phyloP scores from a whole-genome alignment of 768 basidiomycete species.

The Pleurotus pulmonarius region DNA sequence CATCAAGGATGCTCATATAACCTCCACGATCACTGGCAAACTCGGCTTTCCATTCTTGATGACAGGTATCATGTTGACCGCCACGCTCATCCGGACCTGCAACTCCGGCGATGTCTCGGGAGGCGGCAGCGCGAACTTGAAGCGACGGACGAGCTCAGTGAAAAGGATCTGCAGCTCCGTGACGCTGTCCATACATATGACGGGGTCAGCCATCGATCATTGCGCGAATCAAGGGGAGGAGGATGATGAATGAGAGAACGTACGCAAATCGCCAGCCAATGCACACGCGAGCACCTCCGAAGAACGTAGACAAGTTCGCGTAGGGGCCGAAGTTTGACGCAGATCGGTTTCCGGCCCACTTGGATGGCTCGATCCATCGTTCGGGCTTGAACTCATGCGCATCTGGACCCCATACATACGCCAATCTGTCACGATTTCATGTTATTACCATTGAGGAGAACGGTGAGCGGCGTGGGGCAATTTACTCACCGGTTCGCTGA shows the following conservation, averaged over 20 bases:
- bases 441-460: neutral
- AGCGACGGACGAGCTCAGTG: slow-evolving; percentile 11
- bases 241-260: neutral
- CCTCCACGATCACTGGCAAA: slow-evolving; percentile 1
- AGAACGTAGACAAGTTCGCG: slow-evolving; percentile 2
- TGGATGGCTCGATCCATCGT: slow-evolving; percentile 4
- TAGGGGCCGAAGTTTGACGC: neutral
- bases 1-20: neutral
- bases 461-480: neutral
- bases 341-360: neutral
- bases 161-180: slow-evolving; percentile 13
- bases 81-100: neutral
- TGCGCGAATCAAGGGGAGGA: too few species aligned
- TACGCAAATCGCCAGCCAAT: slow-evolving; percentile 15
- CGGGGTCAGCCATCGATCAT: too few species aligned
- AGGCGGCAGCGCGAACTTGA: slow-evolving; percentile 8
- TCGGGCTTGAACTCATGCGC: slow-evolving; percentile 6
- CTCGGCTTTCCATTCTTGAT: neutral
- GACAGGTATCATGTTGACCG: slow-evolving; percentile 4
- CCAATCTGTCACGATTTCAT: neutral
- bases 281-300: neutral
- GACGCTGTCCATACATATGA: neutral
- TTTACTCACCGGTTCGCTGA: slow-evolving; percentile 10
- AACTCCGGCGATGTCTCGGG: neutral
- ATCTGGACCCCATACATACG: slow-evolving; percentile 12